Evolutionary conservation across 129 eudicot genomes (phyloP), one percentile per base, ranked within the genome.

Genomic region (Centaurea solstitialis): DNA sequence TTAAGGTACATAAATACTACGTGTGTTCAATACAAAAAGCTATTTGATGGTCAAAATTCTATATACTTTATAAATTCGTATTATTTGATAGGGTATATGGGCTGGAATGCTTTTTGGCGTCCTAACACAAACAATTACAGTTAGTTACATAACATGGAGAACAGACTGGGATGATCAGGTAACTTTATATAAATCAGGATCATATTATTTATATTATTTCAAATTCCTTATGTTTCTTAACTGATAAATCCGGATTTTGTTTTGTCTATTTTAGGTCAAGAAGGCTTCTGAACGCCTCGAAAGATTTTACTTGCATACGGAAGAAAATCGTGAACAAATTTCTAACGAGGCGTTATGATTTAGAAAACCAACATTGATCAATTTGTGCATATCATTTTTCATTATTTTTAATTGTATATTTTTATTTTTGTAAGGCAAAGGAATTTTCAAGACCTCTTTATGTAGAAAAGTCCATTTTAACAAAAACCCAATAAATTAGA

Each of bases 81-180:
- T n/a, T 1, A 78, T 72, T 24, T 70, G 12, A 15, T 43, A 90
- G 94, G 94, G 94, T 7, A 86, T 90, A 84, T 90, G 94, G 92
- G 76, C 88, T 13, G 94, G 94, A 86, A 90, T 90, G 94, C 79
- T 84, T 77, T 33, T 86, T 24, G 94, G 92, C 2, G 82, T 90
- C 68, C 18, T 86, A 28, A 28, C 73, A 6, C 92, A 90, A 78
- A 80, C 91, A 2, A 21, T 79, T 22, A 79, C 86, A 11, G 79
- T 90, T 73, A 61, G 79, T 71, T 78, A 74, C 76, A 83, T 90
- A 83, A 79, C 83, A 0, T 88, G 89, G 92, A 90, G 82, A 84
- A 90, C 88, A 17, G 83, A 90, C n/a, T 90, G 92, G 94, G 90
- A 83, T n/a, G 82, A 76, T 37, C 89, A 90, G 88, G 92, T 86